These are phyloP conservation scores for Cladosporium sp. DNA, from an alignment of 2,329 filamentous ascomycete genomes.

Conservation along the genomic window DNA sequence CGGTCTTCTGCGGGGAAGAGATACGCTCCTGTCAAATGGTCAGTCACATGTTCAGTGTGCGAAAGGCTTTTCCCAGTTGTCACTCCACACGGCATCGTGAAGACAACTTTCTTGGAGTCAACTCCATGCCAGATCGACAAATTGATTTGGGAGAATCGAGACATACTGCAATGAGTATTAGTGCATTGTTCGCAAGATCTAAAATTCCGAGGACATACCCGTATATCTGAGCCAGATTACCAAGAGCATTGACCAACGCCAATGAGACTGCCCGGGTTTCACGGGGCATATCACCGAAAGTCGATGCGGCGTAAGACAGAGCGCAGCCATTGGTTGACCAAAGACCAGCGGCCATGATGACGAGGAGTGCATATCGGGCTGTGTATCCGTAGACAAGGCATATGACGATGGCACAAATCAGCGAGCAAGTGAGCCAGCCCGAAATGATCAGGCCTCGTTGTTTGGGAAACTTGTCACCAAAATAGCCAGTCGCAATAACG, in stretches of 20 bases:
- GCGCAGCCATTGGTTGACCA: slow-evolving; percentile 52
- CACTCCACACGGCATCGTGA: no score
- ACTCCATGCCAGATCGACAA: no score
- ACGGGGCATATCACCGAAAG: slow-evolving; percentile 46
- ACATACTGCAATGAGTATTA: background rate
- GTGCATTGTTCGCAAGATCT: background rate
- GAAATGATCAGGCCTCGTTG: slow-evolving; percentile 49
- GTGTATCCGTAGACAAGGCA: slow-evolving; percentile 47
- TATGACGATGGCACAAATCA: slow-evolving; percentile 37
- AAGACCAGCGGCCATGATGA: slow-evolving; percentile 53
- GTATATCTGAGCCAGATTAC: slow-evolving; percentile 54
- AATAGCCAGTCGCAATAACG: slow-evolving; percentile 44
- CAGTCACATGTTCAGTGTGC: background rate
- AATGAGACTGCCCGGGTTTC: slow-evolving; percentile 51
- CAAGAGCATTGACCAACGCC: slow-evolving; percentile 52
- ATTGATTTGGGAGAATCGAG: background rate
- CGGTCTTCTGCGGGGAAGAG: slow-evolving; percentile 48
- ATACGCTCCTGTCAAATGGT: slow-evolving; percentile 29
- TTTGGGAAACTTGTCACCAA: slow-evolving; percentile 44
- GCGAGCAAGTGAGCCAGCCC: slow-evolving; percentile 42
- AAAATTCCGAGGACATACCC: slow-evolving; percentile 28
- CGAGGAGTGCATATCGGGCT: slow-evolving; percentile 52
- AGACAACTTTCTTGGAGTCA: no score
- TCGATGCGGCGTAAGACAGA: slow-evolving; percentile 50
- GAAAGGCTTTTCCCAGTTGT: no score